Evolutionary conservation across 1,284 basidiomycete species (phyloP), one percentile per base, ranked within the genome.

Genomic region (Thelephora terrestris): DNA sequence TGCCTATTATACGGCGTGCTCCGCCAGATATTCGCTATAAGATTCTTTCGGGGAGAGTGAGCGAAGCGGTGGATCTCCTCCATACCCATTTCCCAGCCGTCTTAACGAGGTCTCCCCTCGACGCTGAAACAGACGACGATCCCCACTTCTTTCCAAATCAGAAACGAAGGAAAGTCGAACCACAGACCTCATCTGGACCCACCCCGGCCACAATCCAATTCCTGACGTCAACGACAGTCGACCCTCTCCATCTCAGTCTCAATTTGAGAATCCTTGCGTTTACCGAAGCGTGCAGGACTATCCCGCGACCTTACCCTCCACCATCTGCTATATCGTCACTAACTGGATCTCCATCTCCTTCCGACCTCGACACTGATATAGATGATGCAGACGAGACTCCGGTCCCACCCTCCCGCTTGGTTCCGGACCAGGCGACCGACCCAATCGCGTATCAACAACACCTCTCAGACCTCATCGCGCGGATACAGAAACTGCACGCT

Each of bases 231-330:
- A 81, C 74, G 2, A 78, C 83, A 7, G 70, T 82, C 25, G 74
- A 87, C 44, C 84, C 89, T 16, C 66, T 71, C 1, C 87, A 91
- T 58, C 71, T 94, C 43, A 69, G 73, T 34, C 75, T 94, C 54
- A 91, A 93, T 58, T 75, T 94, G 43, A 85, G 85, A 55, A 85
- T 93, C 34, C 79, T 86, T 42, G 76, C 78, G 0, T 93, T 92
- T 65, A 80, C 88, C 56, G 91, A 94, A 63, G 74, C 81, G 7
- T 81, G 86, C 53, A 80, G 91, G 29, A 81, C 84, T 0, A 62
- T 78, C 4, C 81, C 85, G 12, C 70, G 88, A 3, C 64, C 66
- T 4, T 76, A 75, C 56, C 59, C 66, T 35, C 63, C 64, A 3
- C 57, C 56, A 1, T 32, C 29, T 12, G 7, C 9, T 32, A 10